These are phyloP conservation scores for Pythium rishiriense DNA, from an alignment of 352 stramenopile genomes.

Conservation along the genomic window DNA sequence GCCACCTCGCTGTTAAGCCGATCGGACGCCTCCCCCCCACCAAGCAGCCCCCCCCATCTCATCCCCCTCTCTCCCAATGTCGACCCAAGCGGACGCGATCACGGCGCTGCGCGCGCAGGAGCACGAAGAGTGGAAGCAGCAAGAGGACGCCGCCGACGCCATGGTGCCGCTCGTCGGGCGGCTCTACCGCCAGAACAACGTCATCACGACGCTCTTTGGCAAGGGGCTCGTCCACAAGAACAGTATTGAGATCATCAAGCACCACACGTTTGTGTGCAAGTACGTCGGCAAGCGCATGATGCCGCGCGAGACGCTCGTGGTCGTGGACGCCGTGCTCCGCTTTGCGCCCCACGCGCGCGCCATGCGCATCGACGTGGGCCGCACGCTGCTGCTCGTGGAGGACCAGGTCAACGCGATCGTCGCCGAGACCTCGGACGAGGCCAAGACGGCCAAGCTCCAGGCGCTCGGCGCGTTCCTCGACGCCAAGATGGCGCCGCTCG, in stretches of 20 bases:
- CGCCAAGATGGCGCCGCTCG: slow-evolving; percentile 55
- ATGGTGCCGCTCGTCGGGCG: slow-evolving; percentile 84
- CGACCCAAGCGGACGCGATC: slow-evolving; percentile 35
- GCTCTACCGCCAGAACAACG: slow-evolving; percentile 83
- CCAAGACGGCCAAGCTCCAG: slow-evolving; percentile 45
- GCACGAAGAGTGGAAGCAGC: slow-evolving; percentile 73
- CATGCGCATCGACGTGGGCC: slow-evolving; percentile 81
- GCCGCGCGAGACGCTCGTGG: slow-evolving; percentile 70
- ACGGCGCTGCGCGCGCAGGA: slow-evolving; percentile 56
- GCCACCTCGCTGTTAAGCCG: slow-evolving; percentile 13
- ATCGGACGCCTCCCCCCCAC: not conserved
- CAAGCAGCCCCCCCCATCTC: slow-evolving; percentile 7
- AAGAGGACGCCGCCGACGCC: slow-evolving; percentile 80
- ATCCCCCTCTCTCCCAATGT: slow-evolving; percentile 27
- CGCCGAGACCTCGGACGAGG: slow-evolving; percentile 30
- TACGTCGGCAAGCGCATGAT: slow-evolving; percentile 81
- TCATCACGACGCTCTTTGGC: slow-evolving; percentile 81
- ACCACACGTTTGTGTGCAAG: slow-evolving; percentile 84
- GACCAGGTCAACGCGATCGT: slow-evolving; percentile 54
- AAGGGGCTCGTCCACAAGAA: slow-evolving; percentile 87
- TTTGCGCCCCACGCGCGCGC: slow-evolving; percentile 56
- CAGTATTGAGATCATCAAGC: slow-evolving; percentile 82
- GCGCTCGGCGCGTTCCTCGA: slow-evolving; percentile 57
- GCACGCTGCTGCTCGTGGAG: slow-evolving; percentile 72
- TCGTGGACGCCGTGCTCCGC: slow-evolving; percentile 63